These are phyloP conservation scores for Gymnopilus dilepis DNA, from an alignment of 768 basidiomycete genomes.

Conservation along the genomic window DNA sequence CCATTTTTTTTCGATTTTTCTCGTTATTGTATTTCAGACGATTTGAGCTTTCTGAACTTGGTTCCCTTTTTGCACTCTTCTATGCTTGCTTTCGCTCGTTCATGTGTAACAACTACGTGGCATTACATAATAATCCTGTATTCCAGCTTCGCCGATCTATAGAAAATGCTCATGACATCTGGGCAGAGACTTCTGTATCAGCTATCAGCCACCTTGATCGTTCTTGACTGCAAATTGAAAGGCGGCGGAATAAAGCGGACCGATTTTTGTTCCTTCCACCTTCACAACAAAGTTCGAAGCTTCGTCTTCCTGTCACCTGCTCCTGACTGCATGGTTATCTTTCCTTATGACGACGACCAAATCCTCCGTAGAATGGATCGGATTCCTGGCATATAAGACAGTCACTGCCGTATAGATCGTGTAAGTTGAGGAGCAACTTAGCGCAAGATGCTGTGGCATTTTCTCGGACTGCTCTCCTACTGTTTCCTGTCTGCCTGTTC, in stretches of 20 bases:
- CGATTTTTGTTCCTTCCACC: not conserved
- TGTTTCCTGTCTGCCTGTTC: conserved; percentile 7
- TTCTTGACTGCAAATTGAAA: no score
- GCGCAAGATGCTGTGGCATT: conserved; percentile 6
- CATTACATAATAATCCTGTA: not conserved
- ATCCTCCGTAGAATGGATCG: no score
- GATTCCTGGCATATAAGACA: not conserved
- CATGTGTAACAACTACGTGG: conserved; percentile 1
- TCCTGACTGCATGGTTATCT: conserved; percentile 4
- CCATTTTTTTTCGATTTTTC: not conserved
- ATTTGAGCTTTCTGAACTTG: not conserved
- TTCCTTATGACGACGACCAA: not conserved
- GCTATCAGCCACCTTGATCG: no score
- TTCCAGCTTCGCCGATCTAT: not conserved
- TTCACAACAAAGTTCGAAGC: not conserved
- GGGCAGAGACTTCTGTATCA: no score
- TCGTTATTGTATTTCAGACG: not conserved
- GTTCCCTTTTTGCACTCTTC: not conserved
- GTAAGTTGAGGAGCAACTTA: not conserved
- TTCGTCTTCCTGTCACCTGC: conserved; percentile 7
- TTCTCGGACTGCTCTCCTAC: conserved; percentile 8
- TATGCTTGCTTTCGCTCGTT: not conserved
- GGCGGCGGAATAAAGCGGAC: not conserved
- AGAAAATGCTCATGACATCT: not conserved
- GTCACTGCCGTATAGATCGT: not conserved